Evolutionary conservation across 1,139 yeast species (phyloP).

Genomic region (Magnusiomyces suaveolens): DNA sequence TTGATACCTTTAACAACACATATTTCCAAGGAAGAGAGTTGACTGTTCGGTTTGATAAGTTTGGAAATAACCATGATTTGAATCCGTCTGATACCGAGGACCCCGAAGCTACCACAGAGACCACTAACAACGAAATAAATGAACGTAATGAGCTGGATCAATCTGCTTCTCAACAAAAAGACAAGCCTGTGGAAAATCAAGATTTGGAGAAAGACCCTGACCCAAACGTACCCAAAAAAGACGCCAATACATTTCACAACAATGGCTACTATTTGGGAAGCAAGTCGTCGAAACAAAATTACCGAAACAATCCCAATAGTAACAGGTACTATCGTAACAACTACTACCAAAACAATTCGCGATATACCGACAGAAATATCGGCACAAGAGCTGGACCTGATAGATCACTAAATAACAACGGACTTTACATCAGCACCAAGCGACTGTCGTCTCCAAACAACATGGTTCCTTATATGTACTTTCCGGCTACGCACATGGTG

Average conservation of each 20-base stretch:
- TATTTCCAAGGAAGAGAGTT: constrained; percentile 50
- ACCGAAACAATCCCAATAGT: constrained; percentile 5
- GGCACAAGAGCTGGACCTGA: no score
- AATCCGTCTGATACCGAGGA: constrained; percentile 4
- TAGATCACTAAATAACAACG: no score
- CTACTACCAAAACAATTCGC: background rate
- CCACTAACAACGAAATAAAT: no score
- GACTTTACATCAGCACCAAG: background rate
- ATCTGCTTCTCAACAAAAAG: no score
- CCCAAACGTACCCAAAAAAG: background rate
- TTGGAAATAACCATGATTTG: constrained; percentile 14
- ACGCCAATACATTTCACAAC: background rate
- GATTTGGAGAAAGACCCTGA: background rate
- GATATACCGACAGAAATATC: no score
- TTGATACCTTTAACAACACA: constrained; percentile 41
- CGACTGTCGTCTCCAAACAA: background rate
- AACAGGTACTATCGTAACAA: background rate
- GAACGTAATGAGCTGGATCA: no score
- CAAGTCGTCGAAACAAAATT: constrained; percentile 22
- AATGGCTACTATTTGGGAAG: background rate
- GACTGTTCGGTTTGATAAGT: constrained; percentile 48
- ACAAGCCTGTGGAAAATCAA: no score
- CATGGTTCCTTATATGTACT: background rate
- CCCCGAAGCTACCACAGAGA: background rate
- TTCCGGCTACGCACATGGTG: background rate